These are phyloP conservation scores for Auriscalpium orientale DNA, from an alignment of 768 basidiomycete species.

Conservation along the genomic window DNA sequence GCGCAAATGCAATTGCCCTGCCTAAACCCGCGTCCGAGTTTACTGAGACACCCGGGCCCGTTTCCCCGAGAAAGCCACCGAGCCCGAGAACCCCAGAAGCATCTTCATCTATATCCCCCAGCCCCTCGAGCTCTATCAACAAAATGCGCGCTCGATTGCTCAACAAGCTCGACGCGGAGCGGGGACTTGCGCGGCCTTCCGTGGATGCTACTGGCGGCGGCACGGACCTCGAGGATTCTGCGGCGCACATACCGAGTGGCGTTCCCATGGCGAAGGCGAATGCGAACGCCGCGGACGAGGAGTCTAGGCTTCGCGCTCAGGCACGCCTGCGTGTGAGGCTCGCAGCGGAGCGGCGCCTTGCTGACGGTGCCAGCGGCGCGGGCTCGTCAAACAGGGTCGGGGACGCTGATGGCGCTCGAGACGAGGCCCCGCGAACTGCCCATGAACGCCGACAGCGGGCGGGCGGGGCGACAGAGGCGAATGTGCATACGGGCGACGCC, in stretches of 20 bases:
- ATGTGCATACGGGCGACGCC: conserved; percentile 6
- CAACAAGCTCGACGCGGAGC: conserved; percentile 37
- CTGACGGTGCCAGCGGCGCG: background rate
- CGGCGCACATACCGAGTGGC: background rate
- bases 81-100: background rate
- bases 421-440: too few species aligned
- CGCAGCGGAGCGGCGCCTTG: conserved; percentile 33
- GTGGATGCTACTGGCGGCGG: conserved; percentile 4
- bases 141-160: conserved; percentile 26
- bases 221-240: background rate
- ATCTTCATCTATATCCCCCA: too few species aligned
- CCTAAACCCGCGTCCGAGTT: background rate
- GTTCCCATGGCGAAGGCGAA: conserved; percentile 7
- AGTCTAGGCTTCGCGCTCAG: conserved; percentile 39
- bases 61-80: background rate
- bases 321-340: conserved; percentile 42
- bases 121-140: too few species aligned
- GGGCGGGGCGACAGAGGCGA: background rate
- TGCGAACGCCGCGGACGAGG: conserved; percentile 21
- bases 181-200: conserved; percentile 21
- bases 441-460: too few species aligned
- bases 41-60: background rate
- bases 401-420: background rate
- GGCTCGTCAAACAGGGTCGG: background rate
- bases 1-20: background rate